A percentile compares a stretch with the other conserved stretches of the same genome.
phyloP scores from a whole-genome alignment of 805 yeast species.

The Kregervanrija pseudodelftensis region DNA sequence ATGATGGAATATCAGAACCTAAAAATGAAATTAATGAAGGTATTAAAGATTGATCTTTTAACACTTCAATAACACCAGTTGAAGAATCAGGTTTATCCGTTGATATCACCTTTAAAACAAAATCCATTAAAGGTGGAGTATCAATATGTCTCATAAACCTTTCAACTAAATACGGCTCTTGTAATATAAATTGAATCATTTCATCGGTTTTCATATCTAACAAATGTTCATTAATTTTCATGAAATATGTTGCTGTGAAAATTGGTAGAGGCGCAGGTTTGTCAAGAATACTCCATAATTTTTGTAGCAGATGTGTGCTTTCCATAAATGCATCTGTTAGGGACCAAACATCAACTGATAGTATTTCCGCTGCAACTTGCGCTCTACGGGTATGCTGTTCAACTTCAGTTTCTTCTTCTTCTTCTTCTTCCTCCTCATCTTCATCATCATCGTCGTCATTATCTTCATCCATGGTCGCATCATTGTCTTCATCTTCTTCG shows the following conservation, averaged over 20 bases:
- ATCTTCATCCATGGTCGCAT: slow-evolving; percentile 16
- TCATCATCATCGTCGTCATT: slow-evolving; percentile 18
- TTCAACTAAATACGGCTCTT: slow-evolving; percentile 65
- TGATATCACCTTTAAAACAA: slow-evolving; percentile 78
- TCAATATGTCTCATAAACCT: slow-evolving; percentile 81
- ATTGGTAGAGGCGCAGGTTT: slow-evolving; percentile 61
- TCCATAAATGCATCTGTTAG: slow-evolving; percentile 86
- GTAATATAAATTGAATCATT: slow-evolving; percentile 61
- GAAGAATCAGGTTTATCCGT: slow-evolving; percentile 88
- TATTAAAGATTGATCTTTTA: slow-evolving; percentile 67
- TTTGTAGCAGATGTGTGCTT: slow-evolving; percentile 52
- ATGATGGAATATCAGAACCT: slow-evolving; percentile 58
- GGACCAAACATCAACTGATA: slow-evolving; percentile 91
- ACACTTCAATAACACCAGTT: slow-evolving; percentile 74
- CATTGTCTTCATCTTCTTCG: slow-evolving; percentile 16
- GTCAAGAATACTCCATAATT: slow-evolving; percentile 77
- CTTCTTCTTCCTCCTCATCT: slow-evolving; percentile 25
- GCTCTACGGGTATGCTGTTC: slow-evolving; percentile 37
- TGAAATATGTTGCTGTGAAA: slow-evolving; percentile 76
- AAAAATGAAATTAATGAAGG: slow-evolving; percentile 65
- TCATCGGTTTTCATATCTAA: slow-evolving; percentile 84
- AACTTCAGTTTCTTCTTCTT: slow-evolving; percentile 27
- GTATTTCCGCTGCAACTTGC: slow-evolving; percentile 77
- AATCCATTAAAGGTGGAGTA: slow-evolving; percentile 92
- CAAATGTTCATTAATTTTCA: slow-evolving; percentile 85